Percentiles rank a stretch among this genome's conserved stretches.
phyloP scores from a whole-genome alignment of 768 basidiomycete genomes.

The Aureoboletus auriporus region DNA sequence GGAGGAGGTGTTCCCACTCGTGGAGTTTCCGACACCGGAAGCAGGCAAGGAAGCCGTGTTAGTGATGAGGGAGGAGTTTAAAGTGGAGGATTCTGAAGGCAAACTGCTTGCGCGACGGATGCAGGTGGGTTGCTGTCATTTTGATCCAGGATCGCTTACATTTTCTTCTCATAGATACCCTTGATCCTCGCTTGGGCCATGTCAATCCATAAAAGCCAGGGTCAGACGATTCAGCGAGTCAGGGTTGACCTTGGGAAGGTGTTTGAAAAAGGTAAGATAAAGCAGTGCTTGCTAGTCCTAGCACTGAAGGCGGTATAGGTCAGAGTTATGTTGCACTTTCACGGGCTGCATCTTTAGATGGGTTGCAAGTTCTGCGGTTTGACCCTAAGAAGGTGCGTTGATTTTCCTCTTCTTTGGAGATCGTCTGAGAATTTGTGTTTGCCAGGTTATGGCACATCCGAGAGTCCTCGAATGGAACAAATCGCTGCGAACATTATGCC shows the following conservation, averaged over 20 bases:
- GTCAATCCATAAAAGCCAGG: slow-evolving; percentile 77
- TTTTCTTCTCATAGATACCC: slow-evolving; percentile 44
- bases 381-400: slow-evolving; percentile 46
- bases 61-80: slow-evolving; percentile 50
- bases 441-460: slow-evolving; percentile 40
- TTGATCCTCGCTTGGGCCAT: slow-evolving; percentile 77
- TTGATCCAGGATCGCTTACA: neutral
- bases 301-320: slow-evolving; percentile 23
- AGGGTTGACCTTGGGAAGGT: slow-evolving; percentile 61
- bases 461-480: slow-evolving; percentile 44
- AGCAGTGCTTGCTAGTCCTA: no score
- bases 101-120: slow-evolving; percentile 44
- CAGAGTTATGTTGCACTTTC: slow-evolving; percentile 51
- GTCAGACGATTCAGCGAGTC: slow-evolving; percentile 65
- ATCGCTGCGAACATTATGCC: slow-evolving; percentile 13
- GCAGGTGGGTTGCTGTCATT: slow-evolving; percentile 29
- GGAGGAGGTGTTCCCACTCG: slow-evolving; percentile 42
- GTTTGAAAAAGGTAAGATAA: slow-evolving; percentile 50
- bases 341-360: slow-evolving; percentile 49
- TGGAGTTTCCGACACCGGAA: slow-evolving; percentile 41
- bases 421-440: neutral
- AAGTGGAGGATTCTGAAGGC: slow-evolving; percentile 50
- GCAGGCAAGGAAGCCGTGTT: slow-evolving; percentile 44
- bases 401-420: neutral
- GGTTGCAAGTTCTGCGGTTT: slow-evolving; percentile 51